These are phyloP conservation scores for Pestalotiopsis fici DNA, from an alignment of 2,329 filamentous ascomycete species.

Conservation along the genomic window DNA sequence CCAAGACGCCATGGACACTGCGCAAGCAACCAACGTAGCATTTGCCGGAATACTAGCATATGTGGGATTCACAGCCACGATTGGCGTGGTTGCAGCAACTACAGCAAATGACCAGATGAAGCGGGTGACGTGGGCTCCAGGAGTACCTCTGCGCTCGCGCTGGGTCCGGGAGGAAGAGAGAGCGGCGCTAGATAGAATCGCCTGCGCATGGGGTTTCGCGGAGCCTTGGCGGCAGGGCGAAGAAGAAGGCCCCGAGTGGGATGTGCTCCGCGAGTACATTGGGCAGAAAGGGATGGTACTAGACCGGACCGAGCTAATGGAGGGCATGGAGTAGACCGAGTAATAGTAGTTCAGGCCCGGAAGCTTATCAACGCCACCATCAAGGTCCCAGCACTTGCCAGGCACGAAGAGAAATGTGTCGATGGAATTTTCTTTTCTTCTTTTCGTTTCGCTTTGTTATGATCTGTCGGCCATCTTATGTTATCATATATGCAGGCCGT, in stretches of 20 bases:
- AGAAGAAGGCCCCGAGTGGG: constrained; percentile 90
- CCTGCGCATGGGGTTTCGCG: constrained; percentile 88
- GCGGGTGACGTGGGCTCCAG: constrained; percentile 85
- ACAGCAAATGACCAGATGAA: constrained; percentile 95
- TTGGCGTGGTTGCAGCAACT: constrained; percentile 81
- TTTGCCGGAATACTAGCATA: constrained; percentile 85
- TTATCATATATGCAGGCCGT: background rate
- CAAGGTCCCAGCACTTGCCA: background rate
- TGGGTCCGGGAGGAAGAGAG: constrained; percentile 92
- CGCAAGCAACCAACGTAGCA: constrained; percentile 73
- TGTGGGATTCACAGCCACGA: constrained; percentile 74
- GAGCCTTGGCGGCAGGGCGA: constrained; percentile 80
- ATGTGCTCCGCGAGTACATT: constrained; percentile 80
- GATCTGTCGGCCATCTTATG: background rate
- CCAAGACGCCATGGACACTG: constrained; percentile 77
- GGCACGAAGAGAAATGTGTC: background rate
- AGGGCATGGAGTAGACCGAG: constrained; percentile 85
- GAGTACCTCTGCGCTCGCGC: constrained; percentile 76
- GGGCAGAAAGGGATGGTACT: constrained; percentile 85
- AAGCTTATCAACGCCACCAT: constrained; percentile 1
- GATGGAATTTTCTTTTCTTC: background rate
- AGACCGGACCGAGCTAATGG: constrained; percentile 87
- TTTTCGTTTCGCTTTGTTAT: background rate
- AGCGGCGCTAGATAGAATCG: constrained; percentile 81
- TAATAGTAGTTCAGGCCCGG: background rate